These are phyloP conservation scores for Crucibulum laeve DNA, from an alignment of 768 basidiomycete species.

Conservation along the genomic window DNA sequence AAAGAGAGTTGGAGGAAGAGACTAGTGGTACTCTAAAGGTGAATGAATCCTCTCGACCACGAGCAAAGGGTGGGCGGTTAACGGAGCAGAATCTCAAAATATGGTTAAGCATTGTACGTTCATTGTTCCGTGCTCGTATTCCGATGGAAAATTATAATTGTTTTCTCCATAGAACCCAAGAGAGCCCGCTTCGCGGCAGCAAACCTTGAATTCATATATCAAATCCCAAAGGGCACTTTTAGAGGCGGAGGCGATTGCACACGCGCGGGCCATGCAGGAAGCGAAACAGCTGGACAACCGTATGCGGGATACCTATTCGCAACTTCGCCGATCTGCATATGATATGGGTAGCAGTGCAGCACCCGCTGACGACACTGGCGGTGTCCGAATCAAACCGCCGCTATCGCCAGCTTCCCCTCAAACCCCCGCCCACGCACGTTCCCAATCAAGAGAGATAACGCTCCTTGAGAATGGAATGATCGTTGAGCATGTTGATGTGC, in stretches of 20 bases:
- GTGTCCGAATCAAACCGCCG: slow-evolving; percentile 69
- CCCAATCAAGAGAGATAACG: slow-evolving; percentile 68
- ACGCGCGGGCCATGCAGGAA: slow-evolving; percentile 74
- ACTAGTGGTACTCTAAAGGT: slow-evolving; percentile 37
- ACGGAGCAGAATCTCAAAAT: slow-evolving; percentile 76
- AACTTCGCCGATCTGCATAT: slow-evolving; percentile 75
- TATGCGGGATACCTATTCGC: slow-evolving; percentile 78
- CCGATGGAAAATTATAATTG: slow-evolving; percentile 7
- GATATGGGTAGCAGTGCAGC: slow-evolving; percentile 49
- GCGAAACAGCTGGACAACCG: slow-evolving; percentile 69
- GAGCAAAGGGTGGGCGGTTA: slow-evolving; percentile 61
- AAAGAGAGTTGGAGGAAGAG: slow-evolving; percentile 70
- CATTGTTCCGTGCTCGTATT: slow-evolving; percentile 3
- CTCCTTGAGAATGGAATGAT: slow-evolving; percentile 87
- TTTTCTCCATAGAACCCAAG: slow-evolving; percentile 69
- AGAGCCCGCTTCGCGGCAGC: slow-evolving; percentile 81
- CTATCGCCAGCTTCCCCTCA: slow-evolving; percentile 35
- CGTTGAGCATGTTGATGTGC: slow-evolving; percentile 82
- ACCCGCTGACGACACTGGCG: slow-evolving; percentile 53
- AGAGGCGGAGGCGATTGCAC: slow-evolving; percentile 78
- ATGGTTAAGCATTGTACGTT: slow-evolving; percentile 74
- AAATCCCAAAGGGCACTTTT: slow-evolving; percentile 76
- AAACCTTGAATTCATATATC: slow-evolving; percentile 79
- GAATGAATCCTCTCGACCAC: slow-evolving; percentile 54
- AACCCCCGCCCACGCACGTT: slow-evolving; percentile 37